Evolutionary conservation across 345 rosid genomes (phyloP).

Genomic region (Linum tenue): DNA sequence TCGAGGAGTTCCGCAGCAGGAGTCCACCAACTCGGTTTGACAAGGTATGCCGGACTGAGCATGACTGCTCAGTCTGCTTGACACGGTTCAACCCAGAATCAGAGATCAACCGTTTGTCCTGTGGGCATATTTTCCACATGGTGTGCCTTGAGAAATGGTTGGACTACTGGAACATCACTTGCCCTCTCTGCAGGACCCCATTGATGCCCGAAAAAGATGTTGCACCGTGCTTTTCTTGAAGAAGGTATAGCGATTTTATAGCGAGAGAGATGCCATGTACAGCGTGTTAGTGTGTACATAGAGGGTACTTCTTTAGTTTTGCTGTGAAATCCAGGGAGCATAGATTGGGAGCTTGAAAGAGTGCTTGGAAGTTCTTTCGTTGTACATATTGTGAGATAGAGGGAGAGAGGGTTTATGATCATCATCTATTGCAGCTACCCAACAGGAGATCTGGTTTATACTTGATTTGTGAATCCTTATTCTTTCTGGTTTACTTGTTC

Average conservation of each 20-base stretch:
- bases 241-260: slow-evolving; percentile 12
- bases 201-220: slow-evolving; percentile 39
- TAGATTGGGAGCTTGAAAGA: too few species aligned
- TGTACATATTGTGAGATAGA: too few species aligned
- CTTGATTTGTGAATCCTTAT: too few species aligned
- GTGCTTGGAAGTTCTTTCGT: too few species aligned
- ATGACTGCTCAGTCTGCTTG: slow-evolving; percentile 64
- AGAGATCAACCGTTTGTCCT: slow-evolving; percentile 50
- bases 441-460: too few species aligned
- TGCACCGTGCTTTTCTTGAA: slow-evolving; percentile 35
- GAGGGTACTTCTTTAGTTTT: too few species aligned
- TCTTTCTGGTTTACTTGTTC: too few species aligned
- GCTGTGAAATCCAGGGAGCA: too few species aligned
- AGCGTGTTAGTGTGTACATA: slow-evolving; percentile 8
- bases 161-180: slow-evolving; percentile 61
- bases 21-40: slow-evolving; percentile 47
- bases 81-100: slow-evolving; percentile 49
- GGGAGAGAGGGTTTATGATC: too few species aligned
- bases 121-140: slow-evolving; percentile 68
- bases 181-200: slow-evolving; percentile 70
- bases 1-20: slow-evolving; percentile 56
- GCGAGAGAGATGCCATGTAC: slow-evolving; percentile 14
- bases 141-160: slow-evolving; percentile 73
- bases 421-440: too few species aligned
- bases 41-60: slow-evolving; percentile 32